phyloP scores from a whole-genome alignment of 2,329 filamentous ascomycete species.

The Fragosphaeria purpurea region DNA sequence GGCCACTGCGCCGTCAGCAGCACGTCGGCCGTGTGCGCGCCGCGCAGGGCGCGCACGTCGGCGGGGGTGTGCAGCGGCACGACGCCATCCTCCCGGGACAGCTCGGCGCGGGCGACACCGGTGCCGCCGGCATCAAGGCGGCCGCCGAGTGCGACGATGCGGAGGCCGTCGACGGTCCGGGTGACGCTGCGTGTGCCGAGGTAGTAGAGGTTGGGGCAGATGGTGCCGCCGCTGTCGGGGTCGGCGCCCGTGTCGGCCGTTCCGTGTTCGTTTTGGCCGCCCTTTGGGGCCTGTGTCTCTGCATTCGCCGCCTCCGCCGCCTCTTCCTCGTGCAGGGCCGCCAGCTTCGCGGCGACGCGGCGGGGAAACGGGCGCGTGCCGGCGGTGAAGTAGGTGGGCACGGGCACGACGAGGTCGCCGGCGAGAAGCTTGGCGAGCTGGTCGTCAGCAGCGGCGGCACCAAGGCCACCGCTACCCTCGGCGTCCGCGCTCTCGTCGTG shows the following conservation, averaged over 20 bases:
- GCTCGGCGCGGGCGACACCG: conserved; percentile 25
- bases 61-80: conserved; percentile 67
- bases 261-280: no score
- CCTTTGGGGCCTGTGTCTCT: no score
- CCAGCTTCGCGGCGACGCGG: conserved; percentile 60
- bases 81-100: conserved; percentile 57
- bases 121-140: conserved; percentile 47
- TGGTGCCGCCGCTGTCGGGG: conserved; percentile 28
- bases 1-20: conserved; percentile 85
- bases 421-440: conserved; percentile 54
- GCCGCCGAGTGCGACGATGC: conserved; percentile 80
- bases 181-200: conserved; percentile 78
- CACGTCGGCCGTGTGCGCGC: conserved; percentile 73
- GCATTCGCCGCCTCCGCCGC: conserved; percentile 38
- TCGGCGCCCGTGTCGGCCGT: conserved; percentile 2
- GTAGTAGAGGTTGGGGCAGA: conserved; percentile 86
- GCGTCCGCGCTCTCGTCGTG: conserved; percentile 44
- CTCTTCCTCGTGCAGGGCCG: conserved; percentile 36
- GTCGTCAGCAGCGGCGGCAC: conserved; percentile 26
- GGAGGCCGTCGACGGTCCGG: conserved; percentile 81
- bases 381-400: conserved; percentile 87
- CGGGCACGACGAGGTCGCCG: conserved; percentile 62
- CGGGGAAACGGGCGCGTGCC: conserved; percentile 63
- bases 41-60: conserved; percentile 66
- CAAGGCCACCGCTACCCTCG: not conserved